These are phyloP conservation scores for Tulasnella calospora DNA, from an alignment of 768 basidiomycete genomes.

Conservation along the genomic window DNA sequence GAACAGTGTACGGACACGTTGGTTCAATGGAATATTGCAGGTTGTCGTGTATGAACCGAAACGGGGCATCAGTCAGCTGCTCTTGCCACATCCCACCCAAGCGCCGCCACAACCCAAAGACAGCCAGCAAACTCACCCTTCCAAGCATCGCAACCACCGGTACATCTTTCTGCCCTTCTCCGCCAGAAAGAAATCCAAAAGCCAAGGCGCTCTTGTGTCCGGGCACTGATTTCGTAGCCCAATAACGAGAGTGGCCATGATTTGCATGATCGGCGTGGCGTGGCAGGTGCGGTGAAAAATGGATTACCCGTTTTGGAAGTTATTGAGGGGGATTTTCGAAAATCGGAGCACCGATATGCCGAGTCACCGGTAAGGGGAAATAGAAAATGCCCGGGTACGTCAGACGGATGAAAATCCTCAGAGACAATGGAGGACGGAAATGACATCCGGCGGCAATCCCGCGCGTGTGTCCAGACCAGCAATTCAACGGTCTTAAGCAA, in stretches of 20 bases:
- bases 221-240: constrained; percentile 45
- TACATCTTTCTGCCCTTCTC: constrained; percentile 43
- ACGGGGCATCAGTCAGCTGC: not conserved
- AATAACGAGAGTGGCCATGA: not conserved
- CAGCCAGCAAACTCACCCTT: constrained; percentile 46
- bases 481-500: not conserved
- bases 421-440: not conserved
- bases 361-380: too few relatives aligned
- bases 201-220: constrained; percentile 78
- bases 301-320: too few relatives aligned
- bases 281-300: not conserved
- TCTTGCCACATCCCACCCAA: not conserved
- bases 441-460: not conserved
- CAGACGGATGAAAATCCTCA: not conserved
- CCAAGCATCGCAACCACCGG: constrained; percentile 90
- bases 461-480: not conserved
- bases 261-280: not conserved
- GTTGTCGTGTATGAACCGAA: not conserved
- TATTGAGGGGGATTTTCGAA: too few relatives aligned
- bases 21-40: too few relatives aligned
- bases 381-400: not conserved
- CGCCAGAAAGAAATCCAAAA: constrained; percentile 67
- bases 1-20: too few relatives aligned
- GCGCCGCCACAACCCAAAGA: not conserved
- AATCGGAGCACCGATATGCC: too few relatives aligned